Percentiles rank a stretch among this genome's conserved stretches.
These are phyloP conservation scores for Puccinia coronata DNA, from an alignment of 1,284 basidiomycete genomes.

Conservation along the genomic window DNA sequence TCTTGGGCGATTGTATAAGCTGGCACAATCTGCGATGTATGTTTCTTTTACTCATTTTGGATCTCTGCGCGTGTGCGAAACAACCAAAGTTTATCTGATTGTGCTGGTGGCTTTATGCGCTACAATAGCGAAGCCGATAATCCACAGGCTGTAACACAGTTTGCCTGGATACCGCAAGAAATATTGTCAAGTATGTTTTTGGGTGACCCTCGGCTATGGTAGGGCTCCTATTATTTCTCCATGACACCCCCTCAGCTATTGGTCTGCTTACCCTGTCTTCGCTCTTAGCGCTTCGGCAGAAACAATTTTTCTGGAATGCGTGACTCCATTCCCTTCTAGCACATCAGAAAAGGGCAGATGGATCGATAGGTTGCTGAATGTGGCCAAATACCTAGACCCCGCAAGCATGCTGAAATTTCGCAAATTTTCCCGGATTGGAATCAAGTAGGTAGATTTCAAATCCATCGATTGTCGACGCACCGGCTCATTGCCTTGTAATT, in stretches of 20 bases:
- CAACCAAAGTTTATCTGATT: not conserved
- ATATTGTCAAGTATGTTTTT: slow-evolving; percentile 64
- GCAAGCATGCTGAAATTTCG: slow-evolving; percentile 27
- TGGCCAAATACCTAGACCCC: slow-evolving; percentile 28
- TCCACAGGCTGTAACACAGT: slow-evolving; percentile 71
- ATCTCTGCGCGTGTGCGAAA: not conserved
- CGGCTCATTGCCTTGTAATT: slow-evolving; percentile 13
- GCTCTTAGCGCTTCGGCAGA: slow-evolving; percentile 65
- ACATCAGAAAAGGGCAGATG: slow-evolving; percentile 29
- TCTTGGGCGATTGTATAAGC: slow-evolving; percentile 74
- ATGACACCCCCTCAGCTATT: slow-evolving; percentile 65
- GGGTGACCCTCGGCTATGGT: slow-evolving; percentile 47
- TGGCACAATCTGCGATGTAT: slow-evolving; percentile 86
- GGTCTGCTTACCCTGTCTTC: slow-evolving; percentile 50
- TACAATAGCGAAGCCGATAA: slow-evolving; percentile 75
- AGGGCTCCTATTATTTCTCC: slow-evolving; percentile 52
- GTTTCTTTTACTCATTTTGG: slow-evolving; percentile 55
- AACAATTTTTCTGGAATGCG: slow-evolving; percentile 69
- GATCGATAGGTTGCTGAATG: slow-evolving; percentile 37
- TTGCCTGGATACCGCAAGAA: slow-evolving; percentile 87
- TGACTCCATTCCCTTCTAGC: slow-evolving; percentile 72
- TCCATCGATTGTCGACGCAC: slow-evolving; percentile 61
- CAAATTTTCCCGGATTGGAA: slow-evolving; percentile 26
- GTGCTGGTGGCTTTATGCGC: not conserved
- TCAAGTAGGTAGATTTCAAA: slow-evolving; percentile 64